Evolutionary conservation across 1,139 yeast genomes (phyloP).

Genomic region (Hemisphaericaspora xylanilytica): DNA sequence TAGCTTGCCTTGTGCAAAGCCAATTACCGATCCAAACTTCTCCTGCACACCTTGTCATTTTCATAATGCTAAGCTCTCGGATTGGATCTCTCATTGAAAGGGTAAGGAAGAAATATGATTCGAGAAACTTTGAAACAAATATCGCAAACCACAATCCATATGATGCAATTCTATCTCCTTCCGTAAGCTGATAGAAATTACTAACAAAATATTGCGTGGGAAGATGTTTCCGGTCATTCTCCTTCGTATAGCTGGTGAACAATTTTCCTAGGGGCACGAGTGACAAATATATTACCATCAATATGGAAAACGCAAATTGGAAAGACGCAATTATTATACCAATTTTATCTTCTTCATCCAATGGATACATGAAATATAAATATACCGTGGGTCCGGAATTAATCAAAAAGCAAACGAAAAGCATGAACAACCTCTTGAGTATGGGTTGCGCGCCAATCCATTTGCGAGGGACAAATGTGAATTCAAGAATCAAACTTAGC

Average conservation of each 20-base stretch:
- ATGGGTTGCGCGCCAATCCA: slow-evolving; percentile 55
- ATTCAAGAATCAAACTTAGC: slow-evolving; percentile 43
- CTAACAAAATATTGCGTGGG: slow-evolving; percentile 38
- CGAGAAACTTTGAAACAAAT: slow-evolving; percentile 45
- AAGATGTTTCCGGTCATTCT: slow-evolving; percentile 25
- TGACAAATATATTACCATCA: slow-evolving; percentile 44
- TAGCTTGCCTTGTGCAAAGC: slow-evolving; percentile 41
- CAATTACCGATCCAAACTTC: slow-evolving; percentile 41
- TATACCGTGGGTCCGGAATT: slow-evolving; percentile 43
- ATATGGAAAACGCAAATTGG: slow-evolving; percentile 46
- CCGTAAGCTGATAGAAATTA: slow-evolving; percentile 34
- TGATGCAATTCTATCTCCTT: slow-evolving; percentile 41
- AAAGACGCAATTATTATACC: slow-evolving; percentile 38
- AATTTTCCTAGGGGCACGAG: slow-evolving; percentile 45
- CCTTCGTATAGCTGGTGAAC: slow-evolving; percentile 23
- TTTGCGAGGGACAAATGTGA: slow-evolving; percentile 49
- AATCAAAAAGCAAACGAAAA: slow-evolving; percentile 26
- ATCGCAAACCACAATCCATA: slow-evolving; percentile 47
- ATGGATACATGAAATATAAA: slow-evolving; percentile 28
- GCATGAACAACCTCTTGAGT: slow-evolving; percentile 30
- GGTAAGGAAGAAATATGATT: slow-evolving; percentile 51
- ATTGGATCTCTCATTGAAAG: slow-evolving; percentile 48
- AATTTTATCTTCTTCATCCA: slow-evolving; percentile 22
- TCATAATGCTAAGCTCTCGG: slow-evolving; percentile 45
- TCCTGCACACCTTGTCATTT: slow-evolving; percentile 40